A percentile compares a stretch with the other conserved stretches of the same genome.
Evolutionary conservation across 768 basidiomycete species (phyloP).

Genomic region (Pulveroboletus sp.): DNA sequence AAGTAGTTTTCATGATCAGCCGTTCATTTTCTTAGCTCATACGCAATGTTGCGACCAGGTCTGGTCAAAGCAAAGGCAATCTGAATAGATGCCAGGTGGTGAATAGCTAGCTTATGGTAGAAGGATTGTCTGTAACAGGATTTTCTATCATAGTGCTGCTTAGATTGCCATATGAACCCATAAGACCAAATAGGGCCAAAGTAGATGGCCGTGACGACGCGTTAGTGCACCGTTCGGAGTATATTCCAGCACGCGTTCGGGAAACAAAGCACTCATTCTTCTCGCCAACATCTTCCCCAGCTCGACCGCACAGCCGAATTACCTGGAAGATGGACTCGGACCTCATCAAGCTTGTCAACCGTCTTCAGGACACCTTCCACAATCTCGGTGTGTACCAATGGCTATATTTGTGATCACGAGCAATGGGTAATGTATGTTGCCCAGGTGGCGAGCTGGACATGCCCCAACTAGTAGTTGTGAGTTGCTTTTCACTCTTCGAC

Average conservation of each 20-base stretch:
- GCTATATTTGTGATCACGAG: slow-evolving; percentile 2
- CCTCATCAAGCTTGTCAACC: slow-evolving; percentile 91
- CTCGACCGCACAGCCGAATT: not conserved
- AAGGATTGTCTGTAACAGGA: slow-evolving; percentile 4
- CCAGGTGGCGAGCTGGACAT: slow-evolving; percentile 87
- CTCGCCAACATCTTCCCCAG: slow-evolving; percentile 4
- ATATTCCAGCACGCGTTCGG: slow-evolving; percentile 17
- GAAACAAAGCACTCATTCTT: not conserved
- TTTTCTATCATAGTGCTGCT: slow-evolving; percentile 5
- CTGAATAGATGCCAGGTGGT: slow-evolving; percentile 36
- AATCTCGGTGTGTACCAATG: slow-evolving; percentile 62
- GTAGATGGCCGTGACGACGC: slow-evolving; percentile 30
- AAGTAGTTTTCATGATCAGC: slow-evolving; percentile 35
- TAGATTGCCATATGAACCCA: not conserved
- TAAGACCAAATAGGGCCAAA: slow-evolving; percentile 27
- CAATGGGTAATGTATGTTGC: slow-evolving; percentile 10
- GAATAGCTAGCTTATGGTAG: slow-evolving; percentile 28
- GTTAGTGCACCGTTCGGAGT: slow-evolving; percentile 14
- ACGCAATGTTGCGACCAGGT: slow-evolving; percentile 41
- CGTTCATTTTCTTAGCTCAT: not conserved
- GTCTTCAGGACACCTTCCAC: slow-evolving; percentile 88
- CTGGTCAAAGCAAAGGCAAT: slow-evolving; percentile 91
- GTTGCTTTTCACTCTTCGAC: slow-evolving; percentile 27
- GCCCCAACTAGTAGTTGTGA: slow-evolving; percentile 85
- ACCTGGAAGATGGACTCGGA: slow-evolving; percentile 75